Evolutionary conservation across 192 early-diverging fungal species (phyloP), one percentile per base, ranked within the genome.

Genomic region (Chytriomyces hyalinus): DNA sequence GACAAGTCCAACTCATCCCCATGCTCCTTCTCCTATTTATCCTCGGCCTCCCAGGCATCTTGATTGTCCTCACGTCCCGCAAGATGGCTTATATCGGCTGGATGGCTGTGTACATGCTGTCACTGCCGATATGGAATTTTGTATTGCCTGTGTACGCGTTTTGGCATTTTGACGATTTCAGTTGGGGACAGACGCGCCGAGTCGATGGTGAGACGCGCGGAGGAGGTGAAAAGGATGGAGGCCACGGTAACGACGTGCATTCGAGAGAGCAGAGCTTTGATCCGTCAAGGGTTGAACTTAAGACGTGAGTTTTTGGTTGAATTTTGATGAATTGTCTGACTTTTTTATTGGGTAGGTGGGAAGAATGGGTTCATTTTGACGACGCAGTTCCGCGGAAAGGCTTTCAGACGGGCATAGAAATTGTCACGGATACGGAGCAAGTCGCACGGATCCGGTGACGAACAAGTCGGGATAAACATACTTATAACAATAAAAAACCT

Each of bases 121-220:
- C 94, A 7, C 87, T 98, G 53, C 97, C 97, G 28, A 82, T 98
- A 49, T 98, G 96, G 96, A 98, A 97, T 80, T 92, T 97, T 49
- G 87, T 97, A 44, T 86, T 98, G 49, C 97, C 97, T 3, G 73
- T 90, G 5, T 98, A 98, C 61, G 83, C 86, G 43, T 90, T 90
- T 74, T 90, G 89, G 89, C 84, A 90, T 76, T 90, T 90, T 79
- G 89, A 90, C 79, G 89, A 90, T 68, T 90, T 90, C 76, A 83
- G 78, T 20, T 90, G 89, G 89, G 89, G 89, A 22, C 73, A 90
- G 50, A 90, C 89, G 44, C 84, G 89, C 7, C 82, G 81, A 70
- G 86, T 90, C 1, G 80, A 81, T 22, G 89, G 89, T 7, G 87
- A 84, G 66, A 75, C 43, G 11, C 62, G 8, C 4, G 79, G 72